Evolutionary conservation across 1,284 basidiomycete genomes (phyloP).

Genomic region (Pseudozyma thailandica): DNA sequence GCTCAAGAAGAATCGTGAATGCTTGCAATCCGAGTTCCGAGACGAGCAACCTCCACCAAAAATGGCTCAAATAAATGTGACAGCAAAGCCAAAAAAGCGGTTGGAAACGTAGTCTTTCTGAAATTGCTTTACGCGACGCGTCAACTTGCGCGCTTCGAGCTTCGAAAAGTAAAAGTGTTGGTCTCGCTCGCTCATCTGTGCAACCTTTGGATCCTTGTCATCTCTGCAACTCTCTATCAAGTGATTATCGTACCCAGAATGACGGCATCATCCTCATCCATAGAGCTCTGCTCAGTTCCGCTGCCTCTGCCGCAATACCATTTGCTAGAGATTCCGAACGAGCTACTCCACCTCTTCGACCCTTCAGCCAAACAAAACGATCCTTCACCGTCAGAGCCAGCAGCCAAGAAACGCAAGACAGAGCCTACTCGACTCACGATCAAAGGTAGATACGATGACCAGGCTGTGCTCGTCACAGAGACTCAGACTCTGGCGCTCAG

Average conservation of each 20-base stretch:
- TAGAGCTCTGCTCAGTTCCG: conserved; percentile 28
- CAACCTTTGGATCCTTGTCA: not conserved
- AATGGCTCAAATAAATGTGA: not conserved
- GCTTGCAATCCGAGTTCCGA: conserved; percentile 27
- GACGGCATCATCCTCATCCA: conserved; percentile 22
- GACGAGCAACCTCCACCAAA: conserved; percentile 17
- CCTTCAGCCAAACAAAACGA: conserved; percentile 15
- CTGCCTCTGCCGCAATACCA: conserved; percentile 40
- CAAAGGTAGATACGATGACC: conserved; percentile 60
- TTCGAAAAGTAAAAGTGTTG: conserved; percentile 20
- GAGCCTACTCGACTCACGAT: conserved; percentile 45
- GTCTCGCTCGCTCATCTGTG: conserved; percentile 10
- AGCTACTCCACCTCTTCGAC: conserved; percentile 47
- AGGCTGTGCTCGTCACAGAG: conserved; percentile 61
- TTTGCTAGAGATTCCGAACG: conserved; percentile 53
- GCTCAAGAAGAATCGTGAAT: not conserved
- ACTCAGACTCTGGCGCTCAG: conserved; percentile 58
- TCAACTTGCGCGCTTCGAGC: conserved; percentile 15
- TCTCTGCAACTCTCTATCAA: not conserved
- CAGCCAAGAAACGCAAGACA: conserved; percentile 31
- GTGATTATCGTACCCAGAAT: not conserved
- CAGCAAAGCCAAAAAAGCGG: not conserved
- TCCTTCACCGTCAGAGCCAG: conserved; percentile 10
- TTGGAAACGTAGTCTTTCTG: conserved; percentile 21
- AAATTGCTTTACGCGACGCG: conserved; percentile 39